Base-by-base conservation (phyloP, 2,329 filamentous ascomycete genomes). In the Colletotrichum sp. region DNA sequence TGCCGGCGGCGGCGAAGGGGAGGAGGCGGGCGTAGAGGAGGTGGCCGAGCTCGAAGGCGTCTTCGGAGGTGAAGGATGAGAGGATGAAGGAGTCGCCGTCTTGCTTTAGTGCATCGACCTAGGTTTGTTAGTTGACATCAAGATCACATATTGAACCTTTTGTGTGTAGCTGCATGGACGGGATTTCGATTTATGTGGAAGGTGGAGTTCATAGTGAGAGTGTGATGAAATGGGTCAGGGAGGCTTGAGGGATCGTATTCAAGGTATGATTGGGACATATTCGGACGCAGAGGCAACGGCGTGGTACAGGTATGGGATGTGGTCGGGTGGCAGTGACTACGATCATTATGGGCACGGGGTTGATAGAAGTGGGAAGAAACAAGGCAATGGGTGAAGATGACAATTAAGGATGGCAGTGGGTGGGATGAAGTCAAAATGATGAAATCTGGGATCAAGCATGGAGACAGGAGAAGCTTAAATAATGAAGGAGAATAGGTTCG, bases 1-100 rank as follows among this genome's bases (percentile, higher is more conserved):
- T 65, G 9, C 81, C 79, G 16, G 76, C 69, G 10, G 79, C 43
- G 9, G 88, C 80, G 72, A 91, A 87, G 7, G 89, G 86, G 34
- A 90, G 85, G 9, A 94, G 90, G n/a, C 92, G 89, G 52, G 88
- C 90, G 79, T 93, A 90, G 30, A 95, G 88, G 24, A 92, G 89
- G 77, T 90, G 89, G 74, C 93, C 93, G 6, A 95, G 89, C 39
- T 90, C 87, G 87, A 91, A 93, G 67, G 93, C 93, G 79, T 93
- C 92, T 28, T 89, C 85, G 71, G 88, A 86, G 3, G 92, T 94
- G 84, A 95, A 95, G 77, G 89, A 83, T 13, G 84, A 80, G 28
- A 90, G 79, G 1, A 82, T 84, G 81, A 90, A 86, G 7, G 86
- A 86, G 79, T 88, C 85, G 57, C 85, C 84, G 59, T 82, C 81